These are phyloP conservation scores for Tolypocladium cylindrosporum DNA, from an alignment of 2,329 filamentous ascomycete genomes.

Conservation along the genomic window DNA sequence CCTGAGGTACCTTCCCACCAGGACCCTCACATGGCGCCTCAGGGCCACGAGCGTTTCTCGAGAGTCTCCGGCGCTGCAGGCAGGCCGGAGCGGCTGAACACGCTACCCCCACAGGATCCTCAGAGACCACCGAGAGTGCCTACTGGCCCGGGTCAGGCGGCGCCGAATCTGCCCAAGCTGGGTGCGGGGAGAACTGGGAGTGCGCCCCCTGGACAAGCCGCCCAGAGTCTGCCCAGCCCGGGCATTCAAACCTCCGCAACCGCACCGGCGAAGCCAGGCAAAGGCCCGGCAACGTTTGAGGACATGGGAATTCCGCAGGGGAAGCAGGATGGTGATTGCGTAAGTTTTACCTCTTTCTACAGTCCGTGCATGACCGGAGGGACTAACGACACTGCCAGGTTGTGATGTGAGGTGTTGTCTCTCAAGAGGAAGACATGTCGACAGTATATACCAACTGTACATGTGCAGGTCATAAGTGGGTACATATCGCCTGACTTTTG, in stretches of 20 bases:
- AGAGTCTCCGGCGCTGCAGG: conserved; percentile 19
- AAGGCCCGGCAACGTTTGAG: conserved; percentile 91
- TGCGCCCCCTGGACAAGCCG: conserved; percentile 22
- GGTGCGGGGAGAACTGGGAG: conserved; percentile 24
- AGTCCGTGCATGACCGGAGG: background rate
- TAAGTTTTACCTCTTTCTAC: conserved; percentile 37
- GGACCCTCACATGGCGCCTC: conserved; percentile 1
- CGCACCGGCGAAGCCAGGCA: conserved; percentile 32
- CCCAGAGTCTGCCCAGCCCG: conserved; percentile 9
- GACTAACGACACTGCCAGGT: conserved; percentile 8
- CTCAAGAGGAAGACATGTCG: background rate
- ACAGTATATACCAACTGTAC: background rate
- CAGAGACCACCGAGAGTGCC: conserved; percentile 9
- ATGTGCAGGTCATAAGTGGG: background rate
- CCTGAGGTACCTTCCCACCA: conserved; percentile 11
- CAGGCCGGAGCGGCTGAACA: conserved; percentile 22
- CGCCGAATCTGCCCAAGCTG: conserved; percentile 9
- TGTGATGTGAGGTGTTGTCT: conserved; percentile 11
- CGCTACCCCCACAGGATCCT: conserved; percentile 15
- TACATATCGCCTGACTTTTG: background rate
- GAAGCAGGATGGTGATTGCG: conserved; percentile 84
- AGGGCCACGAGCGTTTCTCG: conserved; percentile 18
- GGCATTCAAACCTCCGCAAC: conserved; percentile 19
- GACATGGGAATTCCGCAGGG: conserved; percentile 90
- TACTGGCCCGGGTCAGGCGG: conserved; percentile 9